Evolutionary conservation across 371 early-diverging fungal species (phyloP), one percentile per base, ranked within the genome.

Genomic region (Circinella umbellata): DNA sequence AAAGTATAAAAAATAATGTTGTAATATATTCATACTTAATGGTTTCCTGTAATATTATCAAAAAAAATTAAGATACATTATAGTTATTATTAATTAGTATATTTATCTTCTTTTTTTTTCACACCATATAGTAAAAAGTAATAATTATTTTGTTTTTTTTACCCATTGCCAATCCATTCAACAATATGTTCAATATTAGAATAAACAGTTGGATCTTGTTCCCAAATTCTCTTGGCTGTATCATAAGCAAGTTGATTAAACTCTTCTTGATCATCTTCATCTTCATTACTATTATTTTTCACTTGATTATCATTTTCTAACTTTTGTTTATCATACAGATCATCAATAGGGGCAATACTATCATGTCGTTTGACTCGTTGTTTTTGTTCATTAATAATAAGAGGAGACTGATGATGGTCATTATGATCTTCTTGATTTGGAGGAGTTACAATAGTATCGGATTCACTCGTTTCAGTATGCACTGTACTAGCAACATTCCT

Each of bases 1-100:
- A 80, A 91, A 94, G 69, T 85, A 79, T 15, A 86, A 68, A 86
- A 97, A 92, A 73, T 93, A 97, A 46, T 80, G 76, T 18, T 75
- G 72, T 39, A 95, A 81, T 0, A 91, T 87, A 13, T 72, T 78
- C 0, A 77, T 75, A 65, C 92, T 85, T 63, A 88, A 86, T 47
- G 75, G 76, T 67, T 83, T 76, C 46, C 79, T 81, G 15, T 34
- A 38, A 8, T 39, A 36, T 20, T 49, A 64, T 17, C 3, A 47
- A 47, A 47, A 47, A 47, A 15, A 47, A 17, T 37, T 55, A 27
- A 27, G 1, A 27, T 27, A 27, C 27, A 27, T 27, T 27, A 27
- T 27, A 27, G 2, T 27, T 27, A 2, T 27, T 27, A 27, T 1
- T 27, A 27, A 2, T 27, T 27, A 27, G 27, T 27, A 27, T 27